These are phyloP conservation scores for Podila verticillata DNA, from an alignment of 192 early-diverging fungal genomes.

Conservation along the genomic window DNA sequence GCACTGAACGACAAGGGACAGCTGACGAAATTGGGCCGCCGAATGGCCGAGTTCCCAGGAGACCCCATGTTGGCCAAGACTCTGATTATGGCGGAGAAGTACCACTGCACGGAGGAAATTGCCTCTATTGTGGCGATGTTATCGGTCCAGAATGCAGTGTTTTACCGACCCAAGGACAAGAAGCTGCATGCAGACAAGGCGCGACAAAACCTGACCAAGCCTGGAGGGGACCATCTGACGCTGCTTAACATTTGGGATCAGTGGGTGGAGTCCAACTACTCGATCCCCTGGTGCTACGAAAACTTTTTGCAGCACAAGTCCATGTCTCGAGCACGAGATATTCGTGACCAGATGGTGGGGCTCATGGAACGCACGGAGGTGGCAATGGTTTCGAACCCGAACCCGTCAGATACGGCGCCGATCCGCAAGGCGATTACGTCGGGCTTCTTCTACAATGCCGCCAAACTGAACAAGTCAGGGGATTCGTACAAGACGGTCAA, in stretches of 20 bases:
- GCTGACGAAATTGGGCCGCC: conserved; percentile 93
- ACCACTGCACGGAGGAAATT: conserved; percentile 91
- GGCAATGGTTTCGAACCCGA: conserved; percentile 79
- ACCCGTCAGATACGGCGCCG: conserved; percentile 85
- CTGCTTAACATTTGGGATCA: conserved; percentile 94
- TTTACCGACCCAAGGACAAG: conserved; percentile 93
- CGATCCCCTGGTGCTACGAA: conserved; percentile 96
- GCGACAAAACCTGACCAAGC: conserved; percentile 85
- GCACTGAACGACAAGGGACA: conserved; percentile 93
- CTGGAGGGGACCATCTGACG: conserved; percentile 95
- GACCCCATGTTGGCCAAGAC: conserved; percentile 96
- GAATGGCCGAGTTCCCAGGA: conserved; percentile 98
- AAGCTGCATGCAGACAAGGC: conserved; percentile 94
- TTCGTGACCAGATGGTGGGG: conserved; percentile 93
- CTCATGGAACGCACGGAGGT: conserved; percentile 95
- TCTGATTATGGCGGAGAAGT: conserved; percentile 91
- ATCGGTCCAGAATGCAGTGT: conserved; percentile 80
- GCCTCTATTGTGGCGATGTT: conserved; percentile 96
- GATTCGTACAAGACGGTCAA: conserved; percentile 94
- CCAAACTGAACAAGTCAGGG: conserved; percentile 83
- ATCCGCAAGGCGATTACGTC: conserved; percentile 93
- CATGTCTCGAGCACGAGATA: conserved; percentile 88
- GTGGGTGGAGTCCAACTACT: conserved; percentile 91
- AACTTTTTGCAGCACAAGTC: conserved; percentile 96
- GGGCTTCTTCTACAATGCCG: conserved; percentile 97